Percentiles rank a stretch among this genome's conserved stretches.
Conservation (phyloP, 371 early-diverging fungal genomes). For the Mucor sp. region DNA sequence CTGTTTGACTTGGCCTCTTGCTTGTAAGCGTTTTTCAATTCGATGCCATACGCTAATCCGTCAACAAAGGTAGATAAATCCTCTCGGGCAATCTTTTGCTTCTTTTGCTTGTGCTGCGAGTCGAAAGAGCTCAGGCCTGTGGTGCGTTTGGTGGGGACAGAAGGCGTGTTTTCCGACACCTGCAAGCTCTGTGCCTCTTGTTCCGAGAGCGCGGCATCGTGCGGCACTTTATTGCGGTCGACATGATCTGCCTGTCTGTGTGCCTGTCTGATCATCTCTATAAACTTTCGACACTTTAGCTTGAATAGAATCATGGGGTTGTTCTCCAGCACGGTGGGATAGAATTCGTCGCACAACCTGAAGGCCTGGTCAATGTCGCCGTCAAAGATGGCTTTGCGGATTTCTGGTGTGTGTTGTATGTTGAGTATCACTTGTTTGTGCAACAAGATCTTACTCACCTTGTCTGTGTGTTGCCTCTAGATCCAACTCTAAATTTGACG, state of each 20-base stretch:
- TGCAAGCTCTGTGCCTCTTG: constrained; percentile 24
- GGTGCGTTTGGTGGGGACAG: constrained; percentile 5
- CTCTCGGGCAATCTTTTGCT: constrained; percentile 16
- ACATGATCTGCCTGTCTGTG: constrained; percentile 18
- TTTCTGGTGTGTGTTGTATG: constrained; percentile 41
- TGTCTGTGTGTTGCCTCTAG: constrained; percentile 2
- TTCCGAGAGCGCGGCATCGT: constrained; percentile 1
- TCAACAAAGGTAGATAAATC: background rate
- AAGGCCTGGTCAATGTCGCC: constrained; percentile 81
- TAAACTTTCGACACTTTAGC: constrained; percentile 84
- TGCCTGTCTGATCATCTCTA: constrained; percentile 72
- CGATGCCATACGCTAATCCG: constrained; percentile 69
- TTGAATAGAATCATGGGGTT: constrained; percentile 55
- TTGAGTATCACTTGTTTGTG: background rate
- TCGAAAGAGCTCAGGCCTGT: constrained; percentile 30
- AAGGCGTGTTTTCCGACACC: background rate
- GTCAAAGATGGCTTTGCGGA: constrained; percentile 62
- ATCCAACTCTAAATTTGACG: background rate
- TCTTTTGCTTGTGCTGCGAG: constrained; percentile 13
- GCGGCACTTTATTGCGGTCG: constrained; percentile 15
- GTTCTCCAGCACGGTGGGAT: constrained; percentile 66
- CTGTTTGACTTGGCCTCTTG: constrained; percentile 21
- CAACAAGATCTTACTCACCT: constrained; percentile 12
- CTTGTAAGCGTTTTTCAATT: constrained; percentile 65
- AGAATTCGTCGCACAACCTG: constrained; percentile 55